Evolutionary conservation across 2,329 filamentous ascomycete genomes (phyloP).

Genomic region (Exophiala sp.): DNA sequence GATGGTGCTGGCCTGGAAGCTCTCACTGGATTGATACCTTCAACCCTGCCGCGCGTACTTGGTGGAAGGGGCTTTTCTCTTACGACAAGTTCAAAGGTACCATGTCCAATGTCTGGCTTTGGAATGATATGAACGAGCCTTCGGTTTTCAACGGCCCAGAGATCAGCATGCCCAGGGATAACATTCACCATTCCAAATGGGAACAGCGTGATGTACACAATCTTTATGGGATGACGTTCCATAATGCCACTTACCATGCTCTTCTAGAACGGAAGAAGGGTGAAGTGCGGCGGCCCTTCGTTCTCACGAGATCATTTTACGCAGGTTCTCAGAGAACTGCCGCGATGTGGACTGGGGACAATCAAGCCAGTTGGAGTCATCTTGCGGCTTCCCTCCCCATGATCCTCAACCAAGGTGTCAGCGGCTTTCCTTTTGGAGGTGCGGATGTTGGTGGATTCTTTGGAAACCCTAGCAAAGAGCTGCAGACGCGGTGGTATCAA

Average conservation of each 20-base stretch:
- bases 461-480: conserved; percentile 87
- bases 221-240: conserved; percentile 87
- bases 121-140: conserved; percentile 99
- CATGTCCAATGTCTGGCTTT: conserved; percentile 80
- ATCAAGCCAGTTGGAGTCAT: conserved; percentile 88
- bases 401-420: conserved; percentile 85
- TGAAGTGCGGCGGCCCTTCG: conserved; percentile 78
- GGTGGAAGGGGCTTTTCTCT: conserved; percentile 86
- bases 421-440: conserved; percentile 87
- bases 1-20: conserved; percentile 97
- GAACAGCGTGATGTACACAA: conserved; percentile 97
- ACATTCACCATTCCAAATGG: conserved; percentile 84
- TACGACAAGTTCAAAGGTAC: conserved; percentile 85
- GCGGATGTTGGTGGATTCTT: conserved; percentile 98
- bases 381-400: conserved; percentile 86
- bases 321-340: conserved; percentile 82
- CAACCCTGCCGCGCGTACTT: conserved; percentile 81
- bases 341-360: conserved; percentile 99
- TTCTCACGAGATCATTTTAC: conserved; percentile 88
- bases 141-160: conserved; percentile 98
- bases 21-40: conserved; percentile 97
- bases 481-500: conserved; percentile 93
- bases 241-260: conserved; percentile 87
- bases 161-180: conserved; percentile 98
- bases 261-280: conserved; percentile 79